These are phyloP conservation scores for Colletotrichum endophyticum DNA, from an alignment of 2,329 filamentous ascomycete species.

Conservation along the genomic window DNA sequence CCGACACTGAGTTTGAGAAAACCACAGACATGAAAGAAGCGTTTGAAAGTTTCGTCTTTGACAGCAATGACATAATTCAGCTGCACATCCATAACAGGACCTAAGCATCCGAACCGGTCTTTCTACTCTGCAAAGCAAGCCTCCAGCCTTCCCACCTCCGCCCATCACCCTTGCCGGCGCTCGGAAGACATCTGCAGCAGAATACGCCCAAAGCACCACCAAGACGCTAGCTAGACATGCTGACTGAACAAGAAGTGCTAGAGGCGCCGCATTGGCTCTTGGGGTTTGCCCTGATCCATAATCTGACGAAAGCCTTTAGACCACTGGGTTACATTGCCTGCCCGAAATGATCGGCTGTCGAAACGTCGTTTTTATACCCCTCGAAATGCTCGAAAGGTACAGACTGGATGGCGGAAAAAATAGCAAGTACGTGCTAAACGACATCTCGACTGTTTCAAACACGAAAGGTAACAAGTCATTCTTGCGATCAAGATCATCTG, in stretches of 20 bases:
- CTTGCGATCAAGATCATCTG: neutral
- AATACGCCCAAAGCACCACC: neutral
- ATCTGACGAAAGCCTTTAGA: too few relatives aligned
- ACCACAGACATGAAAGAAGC: too few relatives aligned
- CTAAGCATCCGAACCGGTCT: neutral
- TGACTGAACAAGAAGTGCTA: neutral
- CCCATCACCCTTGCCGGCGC: neutral
- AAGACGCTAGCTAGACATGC: neutral
- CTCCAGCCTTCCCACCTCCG: neutral
- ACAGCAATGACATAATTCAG: accelerated
- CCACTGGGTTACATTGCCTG: neutral
- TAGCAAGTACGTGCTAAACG: too few relatives aligned
- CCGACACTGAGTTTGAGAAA: neutral
- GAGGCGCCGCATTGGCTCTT: neutral
- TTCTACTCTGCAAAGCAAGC: accelerated
- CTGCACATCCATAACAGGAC: accelerated
- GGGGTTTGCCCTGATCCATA: neutral
- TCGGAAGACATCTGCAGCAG: accelerated
- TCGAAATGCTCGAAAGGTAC: too few relatives aligned
- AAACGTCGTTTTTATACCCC: too few relatives aligned
- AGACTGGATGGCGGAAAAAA: neutral
- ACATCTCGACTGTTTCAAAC: neutral
- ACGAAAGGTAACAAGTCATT: neutral
- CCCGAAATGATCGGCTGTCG: too few relatives aligned
- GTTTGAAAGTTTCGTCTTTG: too few relatives aligned